phyloP scores from a whole-genome alignment of 1,284 basidiomycete species.

The Apiotrichum mycotoxinovorans region DNA sequence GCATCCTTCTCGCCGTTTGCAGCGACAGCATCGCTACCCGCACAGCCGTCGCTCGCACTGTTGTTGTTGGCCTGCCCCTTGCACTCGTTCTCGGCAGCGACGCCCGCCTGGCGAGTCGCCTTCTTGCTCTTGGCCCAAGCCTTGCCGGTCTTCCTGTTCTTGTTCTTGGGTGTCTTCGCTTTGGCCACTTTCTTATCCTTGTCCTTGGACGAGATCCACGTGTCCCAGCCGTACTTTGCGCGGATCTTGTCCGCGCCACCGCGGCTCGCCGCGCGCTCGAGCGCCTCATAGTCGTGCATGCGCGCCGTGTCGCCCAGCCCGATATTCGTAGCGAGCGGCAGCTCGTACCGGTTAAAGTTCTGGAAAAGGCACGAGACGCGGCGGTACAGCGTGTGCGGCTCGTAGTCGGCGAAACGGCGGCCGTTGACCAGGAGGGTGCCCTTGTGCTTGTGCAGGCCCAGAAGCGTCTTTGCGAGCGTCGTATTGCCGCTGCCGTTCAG shows the following conservation, averaged over 20 bases:
- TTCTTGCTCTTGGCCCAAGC: too few species aligned
- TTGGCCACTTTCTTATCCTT: slow-evolving; percentile 7
- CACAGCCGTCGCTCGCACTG: too few species aligned
- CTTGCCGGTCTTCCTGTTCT: background rate
- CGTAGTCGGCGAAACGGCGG: slow-evolving; percentile 60
- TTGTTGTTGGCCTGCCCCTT: too few species aligned
- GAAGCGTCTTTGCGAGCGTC: slow-evolving; percentile 70
- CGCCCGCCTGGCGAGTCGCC: too few species aligned
- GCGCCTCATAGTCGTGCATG: slow-evolving; percentile 46
- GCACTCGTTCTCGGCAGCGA: too few species aligned
- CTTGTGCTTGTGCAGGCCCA: slow-evolving; percentile 61
- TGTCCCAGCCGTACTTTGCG: slow-evolving; percentile 23
- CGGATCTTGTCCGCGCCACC: slow-evolving; percentile 58
- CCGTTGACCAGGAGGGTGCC: slow-evolving; percentile 67
- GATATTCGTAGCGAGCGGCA: slow-evolving; percentile 69
- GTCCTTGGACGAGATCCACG: slow-evolving; percentile 5
- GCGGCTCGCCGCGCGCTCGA: slow-evolving; percentile 61
- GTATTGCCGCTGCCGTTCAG: slow-evolving; percentile 59
- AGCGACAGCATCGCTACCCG: too few species aligned
- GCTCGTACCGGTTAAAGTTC: slow-evolving; percentile 66
- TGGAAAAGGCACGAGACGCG: slow-evolving; percentile 75
- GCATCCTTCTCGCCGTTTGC: too few species aligned
- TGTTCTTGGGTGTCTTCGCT: slow-evolving; percentile 5
- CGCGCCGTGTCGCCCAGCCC: slow-evolving; percentile 63
- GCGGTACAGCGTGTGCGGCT: slow-evolving; percentile 65